These are phyloP conservation scores for Colletotrichum sp. DNA, from an alignment of 2,329 filamentous ascomycete genomes.

Conservation along the genomic window DNA sequence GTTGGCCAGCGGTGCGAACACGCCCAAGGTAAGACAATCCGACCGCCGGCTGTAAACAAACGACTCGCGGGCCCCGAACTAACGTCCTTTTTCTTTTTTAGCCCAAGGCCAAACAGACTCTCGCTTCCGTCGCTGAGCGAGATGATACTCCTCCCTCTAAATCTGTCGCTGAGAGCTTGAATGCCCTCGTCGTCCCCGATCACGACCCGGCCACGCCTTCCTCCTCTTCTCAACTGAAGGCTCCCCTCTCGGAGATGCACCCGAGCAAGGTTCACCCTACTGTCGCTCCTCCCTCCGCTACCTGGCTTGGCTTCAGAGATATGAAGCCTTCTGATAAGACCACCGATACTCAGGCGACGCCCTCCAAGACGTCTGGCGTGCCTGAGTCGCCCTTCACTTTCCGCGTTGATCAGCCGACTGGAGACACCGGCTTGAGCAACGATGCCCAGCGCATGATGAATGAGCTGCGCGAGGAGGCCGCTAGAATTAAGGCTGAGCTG, in stretches of 20 bases:
- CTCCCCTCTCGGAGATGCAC: constrained; percentile 85
- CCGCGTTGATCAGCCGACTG: constrained; percentile 56
- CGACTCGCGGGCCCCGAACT: constrained; percentile 2
- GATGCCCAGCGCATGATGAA: constrained; percentile 67
- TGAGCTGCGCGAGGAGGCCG: constrained; percentile 64
- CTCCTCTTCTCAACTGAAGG: constrained; percentile 69
- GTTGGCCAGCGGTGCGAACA: constrained; percentile 38
- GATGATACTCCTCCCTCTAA: constrained; percentile 39
- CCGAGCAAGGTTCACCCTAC: constrained; percentile 82
- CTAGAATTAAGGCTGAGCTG: constrained; percentile 27
- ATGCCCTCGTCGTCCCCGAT: constrained; percentile 37
- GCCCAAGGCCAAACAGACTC: constrained; percentile 33
- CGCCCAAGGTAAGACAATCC: constrained; percentile 36
- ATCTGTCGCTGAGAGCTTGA: constrained; percentile 28
- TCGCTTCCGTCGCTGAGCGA: constrained; percentile 49
- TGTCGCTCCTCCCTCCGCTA: constrained; percentile 77
- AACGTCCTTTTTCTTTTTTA: constrained; percentile 20
- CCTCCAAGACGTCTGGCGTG: constrained; percentile 59
- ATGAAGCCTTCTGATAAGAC: constrained; percentile 63
- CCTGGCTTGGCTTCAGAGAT: constrained; percentile 82
- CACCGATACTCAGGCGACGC: constrained; percentile 59
- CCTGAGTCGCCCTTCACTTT: constrained; percentile 71
- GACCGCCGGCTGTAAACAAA: constrained; percentile 18
- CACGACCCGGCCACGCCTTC: constrained; percentile 60
- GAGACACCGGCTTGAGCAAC: constrained; percentile 61